Percentiles rank a stretch among this genome's conserved stretches.
Conservation (phyloP, 495 filamentous ascomycete genomes). For the Cercophora newfieldiana region DNA sequence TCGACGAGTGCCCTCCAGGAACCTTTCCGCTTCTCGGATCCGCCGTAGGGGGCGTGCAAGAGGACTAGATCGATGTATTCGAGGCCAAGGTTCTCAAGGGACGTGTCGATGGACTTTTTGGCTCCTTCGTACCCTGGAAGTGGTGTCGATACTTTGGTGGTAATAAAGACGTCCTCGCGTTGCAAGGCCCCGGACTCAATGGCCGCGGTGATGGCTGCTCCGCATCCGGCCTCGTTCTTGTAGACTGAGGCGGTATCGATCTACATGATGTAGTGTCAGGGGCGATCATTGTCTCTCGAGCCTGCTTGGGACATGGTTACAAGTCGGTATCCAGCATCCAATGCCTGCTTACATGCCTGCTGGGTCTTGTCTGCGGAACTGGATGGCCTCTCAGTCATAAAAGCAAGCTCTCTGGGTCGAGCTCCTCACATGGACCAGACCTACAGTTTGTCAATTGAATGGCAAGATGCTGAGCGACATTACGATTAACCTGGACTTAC, state of each 20-base stretch:
- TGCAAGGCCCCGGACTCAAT: slow-evolving; percentile 34
- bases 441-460: background rate
- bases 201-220: slow-evolving; percentile 55
- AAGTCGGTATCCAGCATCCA: background rate
- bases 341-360: background rate
- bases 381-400: background rate
- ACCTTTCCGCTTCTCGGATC: slow-evolving; percentile 55
- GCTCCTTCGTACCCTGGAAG: slow-evolving; percentile 48
- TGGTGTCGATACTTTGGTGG: slow-evolving; percentile 61
- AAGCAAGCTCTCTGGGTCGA: background rate
- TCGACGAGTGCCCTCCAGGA: slow-evolving; percentile 67
- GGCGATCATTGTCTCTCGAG: background rate
- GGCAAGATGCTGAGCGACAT: background rate
- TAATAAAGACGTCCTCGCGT: slow-evolving; percentile 69
- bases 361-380: background rate
- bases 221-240: slow-evolving; percentile 67
- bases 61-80: slow-evolving; percentile 67
- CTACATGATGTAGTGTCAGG: slow-evolving; percentile 27
- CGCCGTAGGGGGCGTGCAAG: slow-evolving; percentile 62
- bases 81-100: slow-evolving; percentile 53
- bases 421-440: background rate
- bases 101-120: slow-evolving; percentile 50
- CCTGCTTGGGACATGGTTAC: background rate
- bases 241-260: slow-evolving; percentile 74
- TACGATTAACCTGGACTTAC: background rate